A percentile compares a stretch with the other conserved stretches of the same genome.
Evolutionary conservation across 352 stramenopile species (phyloP).

Genomic region (Globisporangium uncinulatum): DNA sequence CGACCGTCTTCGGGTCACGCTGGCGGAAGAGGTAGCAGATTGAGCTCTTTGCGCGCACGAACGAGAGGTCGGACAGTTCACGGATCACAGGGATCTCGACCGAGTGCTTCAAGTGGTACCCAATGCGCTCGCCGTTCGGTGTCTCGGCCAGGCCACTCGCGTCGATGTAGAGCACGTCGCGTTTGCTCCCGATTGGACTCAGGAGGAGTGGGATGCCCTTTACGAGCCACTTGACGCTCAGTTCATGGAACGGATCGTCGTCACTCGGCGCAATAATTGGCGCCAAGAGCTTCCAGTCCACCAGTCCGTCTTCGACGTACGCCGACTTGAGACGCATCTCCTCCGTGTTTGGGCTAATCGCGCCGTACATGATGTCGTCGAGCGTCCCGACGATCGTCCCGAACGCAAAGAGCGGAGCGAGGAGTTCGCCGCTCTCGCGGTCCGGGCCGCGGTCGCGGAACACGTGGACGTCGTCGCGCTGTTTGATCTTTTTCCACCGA

Average conservation of each 20-base stretch:
- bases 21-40: too few relatives aligned
- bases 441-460: neutral
- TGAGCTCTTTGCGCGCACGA: slow-evolving; percentile 43
- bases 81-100: slow-evolving; percentile 44
- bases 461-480: slow-evolving; percentile 4
- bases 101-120: slow-evolving; percentile 37
- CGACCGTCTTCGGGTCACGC: too few relatives aligned
- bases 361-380: slow-evolving; percentile 53
- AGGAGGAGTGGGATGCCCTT: slow-evolving; percentile 32
- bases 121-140: neutral
- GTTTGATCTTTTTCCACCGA: neutral
- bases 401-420: slow-evolving; percentile 1
- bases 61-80: slow-evolving; percentile 22
- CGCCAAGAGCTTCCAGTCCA: slow-evolving; percentile 37
- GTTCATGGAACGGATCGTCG: slow-evolving; percentile 27
- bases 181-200: slow-evolving; percentile 34
- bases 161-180: slow-evolving; percentile 57
- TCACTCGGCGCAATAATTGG: slow-evolving; percentile 25
- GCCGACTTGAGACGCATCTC: slow-evolving; percentile 45
- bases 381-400: slow-evolving; percentile 24
- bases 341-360: slow-evolving; percentile 33
- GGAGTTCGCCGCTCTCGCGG: neutral
- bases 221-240: slow-evolving; percentile 47
- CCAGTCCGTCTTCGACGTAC: slow-evolving; percentile 42
- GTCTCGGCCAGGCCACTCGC: slow-evolving; percentile 5